These are phyloP conservation scores for Phlebiopsis flavidoalba DNA, from an alignment of 768 basidiomycete genomes.

Conservation along the genomic window DNA sequence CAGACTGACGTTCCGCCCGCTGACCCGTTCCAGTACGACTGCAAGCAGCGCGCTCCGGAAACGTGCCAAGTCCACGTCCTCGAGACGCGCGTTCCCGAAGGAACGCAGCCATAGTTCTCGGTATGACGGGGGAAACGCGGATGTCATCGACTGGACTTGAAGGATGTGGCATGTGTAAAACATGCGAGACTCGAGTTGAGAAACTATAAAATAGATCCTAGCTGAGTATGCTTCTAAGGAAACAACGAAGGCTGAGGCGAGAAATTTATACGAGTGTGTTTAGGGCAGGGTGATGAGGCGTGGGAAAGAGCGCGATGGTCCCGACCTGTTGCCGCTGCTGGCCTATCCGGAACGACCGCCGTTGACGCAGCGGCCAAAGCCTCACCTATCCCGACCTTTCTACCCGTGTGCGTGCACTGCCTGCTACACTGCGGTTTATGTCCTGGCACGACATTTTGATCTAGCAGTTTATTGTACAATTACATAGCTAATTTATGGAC, in stretches of 20 bases:
- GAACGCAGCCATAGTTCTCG: constrained; percentile 48
- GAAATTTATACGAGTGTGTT: constrained; percentile 7
- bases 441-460: too few species aligned
- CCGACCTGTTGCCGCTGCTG: too few species aligned
- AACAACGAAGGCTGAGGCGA: constrained; percentile 8
- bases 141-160: constrained; percentile 70
- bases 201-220: constrained; percentile 78
- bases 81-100: constrained; percentile 35
- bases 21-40: constrained; percentile 2
- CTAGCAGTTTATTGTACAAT: too few species aligned
- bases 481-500: too few species aligned
- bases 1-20: constrained; percentile 15
- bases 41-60: constrained; percentile 4
- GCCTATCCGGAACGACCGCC: too few species aligned
- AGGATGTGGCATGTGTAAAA: constrained; percentile 67
- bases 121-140: constrained; percentile 58
- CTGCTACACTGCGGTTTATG: too few species aligned
- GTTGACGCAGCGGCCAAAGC: too few species aligned
- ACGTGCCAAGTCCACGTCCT: constrained; percentile 61
- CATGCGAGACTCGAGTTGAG: constrained; percentile 77
- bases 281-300: constrained; percentile 11
- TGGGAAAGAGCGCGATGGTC: too few species aligned
- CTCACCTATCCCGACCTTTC: too few species aligned
- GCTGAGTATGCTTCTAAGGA: constrained; percentile 72
- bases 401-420: too few species aligned